Base-by-base conservation (phyloP, 1,139 yeast species). In the Cylindricascospora bacillispora region DNA sequence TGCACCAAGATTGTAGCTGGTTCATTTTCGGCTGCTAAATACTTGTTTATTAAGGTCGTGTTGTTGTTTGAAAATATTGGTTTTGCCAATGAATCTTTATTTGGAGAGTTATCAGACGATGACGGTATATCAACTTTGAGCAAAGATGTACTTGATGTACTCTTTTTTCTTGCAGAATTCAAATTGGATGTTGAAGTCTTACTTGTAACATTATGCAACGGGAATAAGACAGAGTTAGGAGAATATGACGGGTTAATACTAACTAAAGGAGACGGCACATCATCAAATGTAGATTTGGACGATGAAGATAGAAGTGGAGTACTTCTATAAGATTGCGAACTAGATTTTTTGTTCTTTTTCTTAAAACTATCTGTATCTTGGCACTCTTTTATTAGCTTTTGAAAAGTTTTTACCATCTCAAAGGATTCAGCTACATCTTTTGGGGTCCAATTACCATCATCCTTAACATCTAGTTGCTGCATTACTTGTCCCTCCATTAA, bases 381-480 rank as follows among this genome's bases (percentile, higher is more conserved):
- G 3, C 35, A 28, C 17, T 42, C 47, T 14, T 38, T 39, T 18
- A 39, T 18, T 17, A 37, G 27, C 27, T 41, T 40, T 6, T 46
- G 39, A 31, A 57, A 65, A 13, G 45, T 40, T 25, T 49, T 48
- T 22, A 56, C 63, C 11, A 73, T 54, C 17, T 66, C 68, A 41
- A 65, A 70, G 15, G 69, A 61, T 11, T 62, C 54, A 0, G 75
- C 70, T 26, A 70, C 64, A 36, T 73, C 82, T 11, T 66, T 56
- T 0, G 95, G 89, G 9, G 63, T 58, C 77, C 92, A 78, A 2
- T 85, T 85, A 22, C 65, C 65, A 5, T 56, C 54, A 50, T 85
- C 85, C 27, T 63, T 59, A 13, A 66, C 52, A 18, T 18, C 21
- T 17, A n/a, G 73, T 72, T 18, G 64, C n/a, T n/a, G n/a, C n/a